These are phyloP conservation scores for Colletotrichum tofieldiae DNA, from an alignment of 2,329 filamentous ascomycete species.

Conservation along the genomic window DNA sequence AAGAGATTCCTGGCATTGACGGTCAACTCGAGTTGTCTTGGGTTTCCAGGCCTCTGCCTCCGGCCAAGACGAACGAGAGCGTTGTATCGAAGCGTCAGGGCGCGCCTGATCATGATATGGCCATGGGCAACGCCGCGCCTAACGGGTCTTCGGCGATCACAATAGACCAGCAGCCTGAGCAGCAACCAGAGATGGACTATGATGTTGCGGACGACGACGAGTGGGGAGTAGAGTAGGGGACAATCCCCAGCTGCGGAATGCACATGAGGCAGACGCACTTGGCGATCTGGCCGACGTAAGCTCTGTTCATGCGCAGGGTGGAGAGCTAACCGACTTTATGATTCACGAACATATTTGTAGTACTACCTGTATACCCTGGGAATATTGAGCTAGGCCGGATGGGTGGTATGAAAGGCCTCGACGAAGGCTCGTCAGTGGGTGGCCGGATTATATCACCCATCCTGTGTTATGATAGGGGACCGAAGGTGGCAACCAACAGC, in stretches of 20 bases:
- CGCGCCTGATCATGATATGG: conserved; percentile 40
- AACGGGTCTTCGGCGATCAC: conserved; percentile 41
- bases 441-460: neutral
- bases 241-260: neutral
- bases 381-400: neutral
- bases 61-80: conserved; percentile 43
- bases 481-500: neutral
- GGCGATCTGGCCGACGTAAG: neutral
- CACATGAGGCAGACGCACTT: neutral
- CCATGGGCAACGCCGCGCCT: conserved; percentile 35
- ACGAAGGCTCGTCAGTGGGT: neutral
- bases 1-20: conserved; percentile 73
- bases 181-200: conserved; percentile 66
- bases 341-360: conserved; percentile 1
- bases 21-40: conserved; percentile 78
- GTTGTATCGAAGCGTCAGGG: conserved; percentile 12
- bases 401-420: neutral
- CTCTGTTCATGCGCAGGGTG: neutral
- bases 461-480: neutral
- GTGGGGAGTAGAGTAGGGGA: conserved; percentile 54
- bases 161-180: conserved; percentile 48
- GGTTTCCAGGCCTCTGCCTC: conserved; percentile 59
- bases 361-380: conserved; percentile 5
- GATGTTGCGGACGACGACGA: conserved; percentile 68
- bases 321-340: neutral